phyloP scores from a whole-genome alignment of 2,329 filamentous ascomycete genomes.

The Chaetothyriales sp. region DNA sequence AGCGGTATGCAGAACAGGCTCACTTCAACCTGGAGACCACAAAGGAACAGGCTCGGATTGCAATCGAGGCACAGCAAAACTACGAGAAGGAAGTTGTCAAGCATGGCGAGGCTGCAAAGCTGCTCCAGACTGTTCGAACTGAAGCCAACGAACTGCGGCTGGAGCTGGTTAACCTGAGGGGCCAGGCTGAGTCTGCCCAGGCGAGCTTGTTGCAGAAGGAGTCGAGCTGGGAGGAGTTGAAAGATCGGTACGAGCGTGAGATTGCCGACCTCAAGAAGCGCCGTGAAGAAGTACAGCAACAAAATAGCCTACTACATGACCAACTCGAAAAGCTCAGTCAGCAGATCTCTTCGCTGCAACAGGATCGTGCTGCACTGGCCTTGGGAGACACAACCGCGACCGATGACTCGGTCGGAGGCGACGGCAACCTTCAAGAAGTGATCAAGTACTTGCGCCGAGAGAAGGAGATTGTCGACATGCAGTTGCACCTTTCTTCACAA shows the following conservation, averaged over 20 bases:
- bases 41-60: constrained; percentile 84
- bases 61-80: constrained; percentile 79
- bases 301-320: constrained; percentile 80
- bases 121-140: constrained; percentile 58
- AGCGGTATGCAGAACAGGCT: constrained; percentile 62
- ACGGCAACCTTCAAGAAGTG: constrained; percentile 72
- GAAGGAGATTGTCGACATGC: constrained; percentile 96
- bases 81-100: constrained; percentile 91
- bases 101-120: constrained; percentile 86
- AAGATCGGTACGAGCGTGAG: constrained; percentile 68
- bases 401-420: constrained; percentile 37
- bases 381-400: constrained; percentile 37
- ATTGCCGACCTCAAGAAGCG: constrained; percentile 61
- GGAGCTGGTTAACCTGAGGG: constrained; percentile 56
- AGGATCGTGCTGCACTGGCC: constrained; percentile 47
- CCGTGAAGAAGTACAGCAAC: constrained; percentile 68
- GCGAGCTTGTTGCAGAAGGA: constrained; percentile 65
- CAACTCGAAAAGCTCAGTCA: constrained; percentile 71
- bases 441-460: constrained; percentile 84
- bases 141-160: constrained; percentile 74
- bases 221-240: constrained; percentile 72
- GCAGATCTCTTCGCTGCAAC: constrained; percentile 67
- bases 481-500: constrained; percentile 75
- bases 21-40: constrained; percentile 82
- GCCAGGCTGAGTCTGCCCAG: constrained; percentile 75